phyloP scores from a whole-genome alignment of 805 yeast species.

The Metschnikowia anglica region DNA sequence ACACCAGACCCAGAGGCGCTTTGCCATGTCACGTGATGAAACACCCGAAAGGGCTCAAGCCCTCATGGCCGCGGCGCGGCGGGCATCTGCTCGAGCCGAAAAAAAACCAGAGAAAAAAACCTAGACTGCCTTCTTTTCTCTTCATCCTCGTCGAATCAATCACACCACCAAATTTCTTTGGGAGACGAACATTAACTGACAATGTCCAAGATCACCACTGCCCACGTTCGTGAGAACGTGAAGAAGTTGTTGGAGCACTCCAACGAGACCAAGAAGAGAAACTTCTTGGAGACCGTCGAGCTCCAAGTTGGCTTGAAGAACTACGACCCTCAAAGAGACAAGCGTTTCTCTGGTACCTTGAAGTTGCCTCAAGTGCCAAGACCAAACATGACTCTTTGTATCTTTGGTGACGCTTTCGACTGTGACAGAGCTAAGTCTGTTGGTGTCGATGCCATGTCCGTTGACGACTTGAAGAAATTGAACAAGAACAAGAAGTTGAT shows the following conservation, averaged over 20 bases:
- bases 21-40: too few species aligned
- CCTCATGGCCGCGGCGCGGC: background rate
- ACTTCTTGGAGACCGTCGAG: slow-evolving; percentile 99
- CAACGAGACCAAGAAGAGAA: slow-evolving; percentile 97
- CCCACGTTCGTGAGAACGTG: slow-evolving; percentile 97
- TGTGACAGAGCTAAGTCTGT: slow-evolving; percentile 99
- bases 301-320: slow-evolving; percentile 99
- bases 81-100: background rate
- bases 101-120: slow-evolving; percentile 5
- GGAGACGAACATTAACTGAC: slow-evolving; percentile 61
- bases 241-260: slow-evolving; percentile 87
- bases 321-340: slow-evolving; percentile 99
- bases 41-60: too few species aligned
- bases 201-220: slow-evolving; percentile 86
- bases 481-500: slow-evolving; percentile 99
- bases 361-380: slow-evolving; percentile 99
- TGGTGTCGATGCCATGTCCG: slow-evolving; percentile 99
- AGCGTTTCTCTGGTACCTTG: slow-evolving; percentile 99
- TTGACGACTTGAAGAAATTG: slow-evolving; percentile 98
- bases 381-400: slow-evolving; percentile 99
- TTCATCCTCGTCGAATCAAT: slow-evolving; percentile 59
- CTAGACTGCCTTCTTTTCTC: slow-evolving; percentile 16
- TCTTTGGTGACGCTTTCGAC: slow-evolving; percentile 99
- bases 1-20: too few species aligned
- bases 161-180: slow-evolving; percentile 51